Evolutionary conservation across 345 rosid species (phyloP), one percentile per base, ranked within the genome.

Genomic region (Lumnitzera littorea): DNA sequence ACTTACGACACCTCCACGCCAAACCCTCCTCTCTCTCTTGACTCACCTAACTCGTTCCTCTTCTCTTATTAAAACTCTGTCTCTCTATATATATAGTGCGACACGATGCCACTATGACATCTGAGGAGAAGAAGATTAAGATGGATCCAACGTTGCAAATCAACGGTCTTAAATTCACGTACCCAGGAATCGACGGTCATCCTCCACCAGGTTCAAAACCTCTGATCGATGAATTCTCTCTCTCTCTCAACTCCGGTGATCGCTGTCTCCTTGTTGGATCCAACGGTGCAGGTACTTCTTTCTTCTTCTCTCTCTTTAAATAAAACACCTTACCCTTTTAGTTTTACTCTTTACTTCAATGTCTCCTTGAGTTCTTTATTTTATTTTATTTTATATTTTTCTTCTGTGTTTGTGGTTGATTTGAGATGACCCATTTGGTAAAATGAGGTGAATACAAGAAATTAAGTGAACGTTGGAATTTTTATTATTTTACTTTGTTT

Each of bases 191-290:
- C 78, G 97, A 92, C 74, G 96, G 99, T 10, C 89, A 87, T 36
- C 97, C 96, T 0, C 99, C 96, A 20, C 90, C 79, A 16, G 97
- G 97, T 2, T 85, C 91, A 24, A 80, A 78, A 23, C 90, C 95
- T 51, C 66, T 92, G 36, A 81, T 94, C 24, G 95, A 85, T 3
- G 91, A 76, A 65, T 87, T 87, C 79, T 70, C 76, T 15, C 76
- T 84, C 65, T 70, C 72, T 54, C 81, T 94, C 56, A 70, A 75
- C 55, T 75, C 84, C 2, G 84, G 87, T 56, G 85, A 94, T 12
- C 88, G 97, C 60, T 86, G 95, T 70, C 96, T 94, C 71, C 97
- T 88, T 70, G 95, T 94, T 52, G 99, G 99, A 80, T 90, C 99
- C 66, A 94, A 94, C 53, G 99, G 97, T 63, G 99, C 97, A 2